Base-by-base conservation (phyloP, 129 eudicot genomes). In the Helianthus annuus region DNA sequence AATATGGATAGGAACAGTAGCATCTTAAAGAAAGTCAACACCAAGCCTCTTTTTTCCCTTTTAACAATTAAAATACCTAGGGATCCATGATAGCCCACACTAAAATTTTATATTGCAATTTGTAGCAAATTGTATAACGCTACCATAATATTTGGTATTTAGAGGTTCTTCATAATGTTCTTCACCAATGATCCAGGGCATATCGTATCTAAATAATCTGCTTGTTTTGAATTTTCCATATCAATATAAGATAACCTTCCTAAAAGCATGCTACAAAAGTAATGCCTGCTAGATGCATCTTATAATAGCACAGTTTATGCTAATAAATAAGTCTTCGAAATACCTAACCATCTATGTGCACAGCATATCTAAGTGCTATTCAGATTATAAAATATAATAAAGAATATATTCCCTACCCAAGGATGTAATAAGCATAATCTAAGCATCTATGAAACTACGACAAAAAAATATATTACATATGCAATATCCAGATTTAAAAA, bases 381-480 rank as follows among this genome's bases (percentile, higher is more conserved):
- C 46, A 7, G 46, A 9, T 42, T 42, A 42, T 42, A 27, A 13
- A 34, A 38, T 4, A 60, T 5, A 60, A 34, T 40, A 32, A 60
- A 10, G 19, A 66, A 66, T 7, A 27, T 4, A n/a, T n/a, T 17
- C 70, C 38, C 54, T 53, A 46, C 48, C 29, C 55, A 29, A n/a
- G 14, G 48, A 38, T 15, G 40, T 55, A 29, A 32, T 36, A 75
- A 22, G 4, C 69, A 72, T 60, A 24, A 66, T 66, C 56, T 42
- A 27, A 45, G 70, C n/a, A 66, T 42, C 58, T 56, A 57, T 66
- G 14, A 39, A 52, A 39, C 13, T n/a, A 42, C 22, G 45, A 40
- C 15, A 52, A 74, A 39, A 34, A 46, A 75, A 65, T 10, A 27
- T 58, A 27, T 58, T 1, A 57, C 10, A 68, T 42, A 42, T 42